Base-by-base conservation (phyloP, 2,329 filamentous ascomycete species). In the Mycosphaerella sp. region DNA sequence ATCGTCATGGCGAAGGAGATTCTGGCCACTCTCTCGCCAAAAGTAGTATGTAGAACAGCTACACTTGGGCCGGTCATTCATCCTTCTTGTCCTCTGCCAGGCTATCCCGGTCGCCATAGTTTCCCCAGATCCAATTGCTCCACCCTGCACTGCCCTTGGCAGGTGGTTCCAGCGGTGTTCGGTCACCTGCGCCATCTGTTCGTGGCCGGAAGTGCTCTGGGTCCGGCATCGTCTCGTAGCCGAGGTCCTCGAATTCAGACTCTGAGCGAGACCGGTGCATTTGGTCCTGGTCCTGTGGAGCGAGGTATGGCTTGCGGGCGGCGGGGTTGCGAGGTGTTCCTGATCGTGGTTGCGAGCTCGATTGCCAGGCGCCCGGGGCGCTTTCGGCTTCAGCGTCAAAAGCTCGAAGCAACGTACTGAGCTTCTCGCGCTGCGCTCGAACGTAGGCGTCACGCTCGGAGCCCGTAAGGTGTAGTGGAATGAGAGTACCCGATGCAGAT, bases 201-300 rank as follows among this genome's bases (percentile, higher is more conserved):
- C 56, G 58, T 6, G 56, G 55, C 21, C 56, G 51, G 47, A 60
- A 67, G 34, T 63, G 60, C 48, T 66, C 64, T 21, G 64, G 67
- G 51, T 70, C 67, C n/a, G 68, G 67, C 63, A 71, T 68, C 11
- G 66, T 55, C 56, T 71, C 69, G 44, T 69, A 69, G 9, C 62
- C 66, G 2, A 71, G 60, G 51, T 71, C 68, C 55, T 95, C 90
- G 66, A 96, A 96, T 63, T 95, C 92, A 17, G 81, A 82, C 68
- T 95, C 90, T 69, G 88, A 95, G 59, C 84, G 83, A 66, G 87
- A 92, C 74, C 92, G 92, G 64, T 82, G 85, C 64, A 95, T 73
- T 21, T 21, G 21, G 42, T 56, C 63, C 71, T 51, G 47, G 8
- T 62, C 59, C 14, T 54, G 49, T 10, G 59, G 56, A 9, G 61